Base-by-base conservation (phyloP, 352 stramenopile species). In the Globisporangium lucens region DNA sequence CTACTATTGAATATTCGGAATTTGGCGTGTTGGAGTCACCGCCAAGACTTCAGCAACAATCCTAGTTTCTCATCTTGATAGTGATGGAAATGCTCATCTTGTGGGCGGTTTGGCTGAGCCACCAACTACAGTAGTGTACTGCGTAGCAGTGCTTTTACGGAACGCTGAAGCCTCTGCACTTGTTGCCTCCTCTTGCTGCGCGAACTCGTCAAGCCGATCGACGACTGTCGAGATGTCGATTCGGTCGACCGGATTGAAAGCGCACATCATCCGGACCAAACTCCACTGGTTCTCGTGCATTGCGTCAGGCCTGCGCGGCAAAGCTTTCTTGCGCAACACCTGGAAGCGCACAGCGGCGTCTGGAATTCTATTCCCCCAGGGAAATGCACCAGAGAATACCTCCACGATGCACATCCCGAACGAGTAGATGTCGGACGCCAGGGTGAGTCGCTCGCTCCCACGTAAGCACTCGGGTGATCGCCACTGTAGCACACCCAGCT, bases 361-460 rank as follows among this genome's bases (percentile, higher is more conserved):
- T 0, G n/a, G 2, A 13, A 22, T 35, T 9, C 30, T 33, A 33
- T 2, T 33, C 24, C n/a, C 63, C 58, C 63, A 62, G 35, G 57
- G 62, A 49, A 63, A 17, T 13, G 41, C 43, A n/a, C 46, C 46
- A 6, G 56, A 63, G n/a, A 55, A 20, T 4, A 51, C 57, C 27
- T 73, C 62, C 12, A 73, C 3, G 9, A 73, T 62, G 17, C 67
- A 73, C 67, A 73, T 73, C 8, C 67, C 67, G 41, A 73, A 65
- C 27, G 67, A 38, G 35, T 66, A 73, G 22, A 73, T 36, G 22
- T 69, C 67, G 5, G 67, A 73, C 22, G 35, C 56, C 17, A 65
- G 49, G 17, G 61, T 61, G 13, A 47, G 33, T 22, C 62, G 29
- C 8, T 56, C 49, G 4, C 7, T 9, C 5, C 56, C 61, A 15